Evolutionary conservation across 2,329 filamentous ascomycete species (phyloP), one percentile per base, ranked within the genome.

Genomic region (Alternaria brassicicola): DNA sequence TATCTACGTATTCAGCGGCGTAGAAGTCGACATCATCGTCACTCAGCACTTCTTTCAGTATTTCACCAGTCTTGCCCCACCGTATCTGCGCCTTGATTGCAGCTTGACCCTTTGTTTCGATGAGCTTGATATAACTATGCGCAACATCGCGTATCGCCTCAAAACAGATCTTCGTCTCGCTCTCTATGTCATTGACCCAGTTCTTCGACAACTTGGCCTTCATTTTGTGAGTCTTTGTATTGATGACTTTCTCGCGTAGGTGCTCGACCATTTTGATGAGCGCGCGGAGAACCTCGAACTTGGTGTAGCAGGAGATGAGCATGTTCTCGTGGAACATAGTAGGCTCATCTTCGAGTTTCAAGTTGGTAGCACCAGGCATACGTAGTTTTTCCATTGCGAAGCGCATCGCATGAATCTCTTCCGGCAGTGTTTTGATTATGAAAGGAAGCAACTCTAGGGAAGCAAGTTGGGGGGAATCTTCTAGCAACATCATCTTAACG

Each of bases 1-100:
- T 71, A 19, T 75, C 73, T 7, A 70, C 67, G 47, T 75, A 76
- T 43, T 74, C 69, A 10, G 48, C 57, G 10, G 71, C 69, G 60
- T 72, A 76, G 9, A 28, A 49, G 10, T 66, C 59, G 9, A 72
- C 55, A 47, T 74, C 66, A 0, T 61, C 64, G n/a, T 70, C 67
- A 7, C 45, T 55, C 7, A 76, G 36, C 8, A 76, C 25, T 7
- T 54, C 30, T 42, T 33, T 46, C 21, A 78, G 47, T 17, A 56
- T 52, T 7, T 62, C 60, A 3, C 75, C 75, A 1, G 69, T 72
- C 4, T 45, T 23, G 1, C 73, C 73, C 62, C 54, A 64, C 3
- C 60, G 28, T 0, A 70, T 62, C 26, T 72, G 67, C 17, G 65
- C 65, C 35, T 67, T 66, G 36, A 76, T 61, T 2, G 63, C 57